Evolutionary conservation across 2,329 filamentous ascomycete species (phyloP).

Genomic region (Stenocarpella maydis): DNA sequence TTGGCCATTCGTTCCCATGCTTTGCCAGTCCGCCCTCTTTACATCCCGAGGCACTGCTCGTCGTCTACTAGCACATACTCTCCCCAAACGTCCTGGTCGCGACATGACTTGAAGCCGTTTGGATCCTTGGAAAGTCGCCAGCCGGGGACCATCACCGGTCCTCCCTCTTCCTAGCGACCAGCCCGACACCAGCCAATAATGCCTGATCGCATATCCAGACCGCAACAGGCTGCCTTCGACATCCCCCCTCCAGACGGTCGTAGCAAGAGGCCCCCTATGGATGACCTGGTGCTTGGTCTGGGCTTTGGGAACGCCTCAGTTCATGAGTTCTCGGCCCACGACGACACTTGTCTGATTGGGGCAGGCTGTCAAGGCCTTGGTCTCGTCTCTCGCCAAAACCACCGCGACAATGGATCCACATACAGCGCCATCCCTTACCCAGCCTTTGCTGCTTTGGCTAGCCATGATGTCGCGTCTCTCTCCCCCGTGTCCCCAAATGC

Average conservation of each 20-base stretch:
- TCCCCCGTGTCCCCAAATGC: slow-evolving; percentile 9
- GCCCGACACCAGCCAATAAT: neutral
- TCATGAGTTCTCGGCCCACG: slow-evolving; percentile 31
- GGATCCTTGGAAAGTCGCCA: slow-evolving; percentile 4
- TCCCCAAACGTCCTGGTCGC: neutral
- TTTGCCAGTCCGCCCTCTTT: neutral
- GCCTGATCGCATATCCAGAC: neutral
- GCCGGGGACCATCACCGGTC: slow-evolving; percentile 3
- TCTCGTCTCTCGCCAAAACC: slow-evolving; percentile 16
- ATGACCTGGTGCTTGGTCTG: slow-evolving; percentile 30
- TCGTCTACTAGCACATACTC: neutral
- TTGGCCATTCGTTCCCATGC: neutral
- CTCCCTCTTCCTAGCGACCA: slow-evolving; percentile 4
- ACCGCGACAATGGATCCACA: neutral
- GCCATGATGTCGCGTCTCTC: neutral
- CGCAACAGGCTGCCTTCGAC: neutral
- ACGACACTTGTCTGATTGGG: slow-evolving; percentile 34
- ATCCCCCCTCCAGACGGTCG: neutral
- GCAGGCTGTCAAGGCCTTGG: slow-evolving; percentile 33
- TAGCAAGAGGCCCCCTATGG: slow-evolving; percentile 36
- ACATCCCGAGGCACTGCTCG: neutral
- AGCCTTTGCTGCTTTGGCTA: neutral
- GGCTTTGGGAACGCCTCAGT: slow-evolving; percentile 9
- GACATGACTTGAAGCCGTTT: slow-evolving; percentile 10
- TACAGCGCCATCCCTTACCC: slow-evolving; percentile 6